Conservation (phyloP, 2,329 filamentous ascomycete species). For the Alternaria rosae region DNA sequence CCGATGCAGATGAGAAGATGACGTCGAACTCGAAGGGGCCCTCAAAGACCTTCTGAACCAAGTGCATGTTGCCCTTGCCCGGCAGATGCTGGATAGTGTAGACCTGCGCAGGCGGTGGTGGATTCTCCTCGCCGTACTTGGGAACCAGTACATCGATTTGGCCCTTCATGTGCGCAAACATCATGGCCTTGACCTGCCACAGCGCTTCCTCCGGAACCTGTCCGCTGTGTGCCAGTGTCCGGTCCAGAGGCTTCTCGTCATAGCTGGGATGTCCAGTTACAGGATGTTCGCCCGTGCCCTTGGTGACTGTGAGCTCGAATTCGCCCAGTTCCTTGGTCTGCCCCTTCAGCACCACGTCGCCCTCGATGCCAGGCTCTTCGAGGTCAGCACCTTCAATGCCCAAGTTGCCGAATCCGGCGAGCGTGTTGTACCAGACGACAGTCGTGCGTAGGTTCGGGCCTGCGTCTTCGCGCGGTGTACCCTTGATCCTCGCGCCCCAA, state of each 20-base stretch:
- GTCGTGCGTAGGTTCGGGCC: constrained; percentile 74
- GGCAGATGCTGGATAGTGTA: constrained; percentile 79
- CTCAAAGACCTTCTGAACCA: constrained; percentile 90
- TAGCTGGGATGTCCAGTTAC: constrained; percentile 68
- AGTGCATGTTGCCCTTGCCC: constrained; percentile 78
- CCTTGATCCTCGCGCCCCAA: constrained; percentile 90
- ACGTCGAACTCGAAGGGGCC: constrained; percentile 93
- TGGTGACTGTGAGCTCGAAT: constrained; percentile 80
- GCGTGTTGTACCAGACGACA: constrained; percentile 79
- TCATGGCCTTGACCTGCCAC: constrained; percentile 81
- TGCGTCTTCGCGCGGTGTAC: constrained; percentile 74
- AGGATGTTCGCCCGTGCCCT: constrained; percentile 70
- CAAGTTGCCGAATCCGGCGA: constrained; percentile 78
- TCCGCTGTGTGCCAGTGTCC: constrained; percentile 78
- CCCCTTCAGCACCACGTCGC: constrained; percentile 74
- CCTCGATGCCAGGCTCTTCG: constrained; percentile 59
- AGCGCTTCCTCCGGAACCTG: constrained; percentile 70
- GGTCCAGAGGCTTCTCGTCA: constrained; percentile 73
- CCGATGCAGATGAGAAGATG: constrained; percentile 82
- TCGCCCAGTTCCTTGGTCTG: constrained; percentile 75
- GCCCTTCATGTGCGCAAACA: constrained; percentile 70
- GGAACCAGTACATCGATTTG: constrained; percentile 66
- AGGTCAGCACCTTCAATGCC: constrained; percentile 63
- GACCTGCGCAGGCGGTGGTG: constrained; percentile 83
- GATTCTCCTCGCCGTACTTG: constrained; percentile 65